Percentiles rank a stretch among this genome's conserved stretches.
phyloP scores from a whole-genome alignment of 2,329 filamentous ascomycete species.

The Aureobasidium musti region DNA sequence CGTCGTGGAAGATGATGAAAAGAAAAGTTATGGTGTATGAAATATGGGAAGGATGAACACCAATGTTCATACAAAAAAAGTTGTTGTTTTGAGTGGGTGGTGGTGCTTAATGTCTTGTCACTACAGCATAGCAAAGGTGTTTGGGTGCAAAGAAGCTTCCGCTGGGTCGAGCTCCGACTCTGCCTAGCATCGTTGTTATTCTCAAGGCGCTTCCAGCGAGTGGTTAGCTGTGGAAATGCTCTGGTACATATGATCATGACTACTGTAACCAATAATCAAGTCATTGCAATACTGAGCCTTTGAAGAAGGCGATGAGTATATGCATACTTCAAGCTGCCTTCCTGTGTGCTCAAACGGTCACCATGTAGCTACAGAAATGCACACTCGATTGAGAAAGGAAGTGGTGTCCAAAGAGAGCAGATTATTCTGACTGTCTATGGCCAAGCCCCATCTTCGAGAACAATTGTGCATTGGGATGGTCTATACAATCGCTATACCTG shows the following conservation, averaged over 20 bases:
- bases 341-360: not conserved
- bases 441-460: too few species aligned
- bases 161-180: slow-evolving; percentile 1
- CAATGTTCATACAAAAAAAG: slow-evolving; percentile 23
- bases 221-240: slow-evolving; percentile 4
- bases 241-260: slow-evolving; percentile 14
- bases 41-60: not conserved
- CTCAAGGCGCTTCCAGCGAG: not conserved
- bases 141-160: slow-evolving; percentile 2
- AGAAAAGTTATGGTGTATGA: slow-evolving; percentile 7
- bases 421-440: too few species aligned
- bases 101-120: not conserved
- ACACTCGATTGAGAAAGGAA: too few species aligned
- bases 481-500: too few species aligned
- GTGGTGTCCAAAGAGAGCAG: too few species aligned
- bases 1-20: not conserved
- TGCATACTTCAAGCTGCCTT: not conserved
- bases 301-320: not conserved
- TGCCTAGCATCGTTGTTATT: not conserved
- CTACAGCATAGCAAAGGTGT: slow-evolving; percentile 25
- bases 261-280: slow-evolving; percentile 14
- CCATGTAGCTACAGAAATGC: not conserved
- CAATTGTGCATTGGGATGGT: too few species aligned
- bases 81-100: slow-evolving; percentile 5
- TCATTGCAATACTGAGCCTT: slow-evolving; percentile 4